Conservation (phyloP, 1,284 basidiomycete genomes). For the Volvariella surrecta region DNA sequence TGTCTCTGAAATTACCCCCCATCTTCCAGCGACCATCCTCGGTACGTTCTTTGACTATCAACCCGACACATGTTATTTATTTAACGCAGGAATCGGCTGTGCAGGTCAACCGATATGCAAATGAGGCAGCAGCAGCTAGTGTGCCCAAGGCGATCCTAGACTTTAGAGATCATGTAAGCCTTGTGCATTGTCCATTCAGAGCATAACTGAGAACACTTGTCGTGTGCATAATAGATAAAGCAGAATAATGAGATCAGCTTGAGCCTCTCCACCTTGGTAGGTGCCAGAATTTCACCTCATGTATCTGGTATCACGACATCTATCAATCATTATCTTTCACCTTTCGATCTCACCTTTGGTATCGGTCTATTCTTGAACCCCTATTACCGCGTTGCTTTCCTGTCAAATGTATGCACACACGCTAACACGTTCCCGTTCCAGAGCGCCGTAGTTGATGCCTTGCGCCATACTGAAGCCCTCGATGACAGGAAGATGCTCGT, state of each 20-base stretch:
- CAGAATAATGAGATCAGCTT: conserved; percentile 28
- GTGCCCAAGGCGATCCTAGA: conserved; percentile 29
- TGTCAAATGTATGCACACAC: background rate
- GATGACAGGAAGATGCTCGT: conserved; percentile 50
- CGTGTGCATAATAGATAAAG: conserved; percentile 28
- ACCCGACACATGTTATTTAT: too few species aligned
- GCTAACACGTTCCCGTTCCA: conserved; percentile 17
- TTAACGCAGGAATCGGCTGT: too few species aligned
- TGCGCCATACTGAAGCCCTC: conserved; percentile 48
- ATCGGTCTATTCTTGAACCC: background rate
- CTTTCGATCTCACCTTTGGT: too few species aligned
- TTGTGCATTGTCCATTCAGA: background rate
- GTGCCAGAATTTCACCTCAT: conserved; percentile 13
- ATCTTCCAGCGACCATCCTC: too few species aligned
- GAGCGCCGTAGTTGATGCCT: conserved; percentile 45
- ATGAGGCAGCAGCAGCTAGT: background rate
- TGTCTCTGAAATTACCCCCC: too few species aligned
- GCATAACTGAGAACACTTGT: background rate
- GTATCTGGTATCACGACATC: too few species aligned
- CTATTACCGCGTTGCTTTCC: background rate
- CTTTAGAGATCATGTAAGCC: conserved; percentile 34
- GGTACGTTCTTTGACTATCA: too few species aligned
- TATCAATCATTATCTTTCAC: too few species aligned
- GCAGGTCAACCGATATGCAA: too few species aligned
- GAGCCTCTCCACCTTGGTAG: conserved; percentile 33